Evolutionary conservation across 352 stramenopile species (phyloP).

Genomic region (Pythium apleroticum): DNA sequence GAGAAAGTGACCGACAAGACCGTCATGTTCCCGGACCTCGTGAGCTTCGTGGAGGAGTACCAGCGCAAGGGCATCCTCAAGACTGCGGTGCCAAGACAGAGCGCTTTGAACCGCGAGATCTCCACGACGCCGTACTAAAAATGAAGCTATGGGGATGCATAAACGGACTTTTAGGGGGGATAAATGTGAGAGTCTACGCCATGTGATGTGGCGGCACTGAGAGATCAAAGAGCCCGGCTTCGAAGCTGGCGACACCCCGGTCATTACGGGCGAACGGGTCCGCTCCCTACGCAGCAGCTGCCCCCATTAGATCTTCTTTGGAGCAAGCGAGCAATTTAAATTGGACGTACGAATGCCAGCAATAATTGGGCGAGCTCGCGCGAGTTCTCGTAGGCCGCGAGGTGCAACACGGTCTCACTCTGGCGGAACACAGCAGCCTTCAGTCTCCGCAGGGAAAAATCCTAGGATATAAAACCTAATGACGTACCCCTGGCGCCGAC

Average conservation of each 20-base stretch:
- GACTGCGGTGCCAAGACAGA: constrained; percentile 44
- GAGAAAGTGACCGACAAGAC: constrained; percentile 53
- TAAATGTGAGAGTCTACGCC: constrained; percentile 24
- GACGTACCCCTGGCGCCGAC: constrained; percentile 29
- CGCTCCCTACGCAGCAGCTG: constrained; percentile 24
- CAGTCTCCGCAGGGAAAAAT: too few species aligned
- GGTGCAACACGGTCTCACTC: constrained; percentile 34
- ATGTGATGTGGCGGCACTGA: constrained; percentile 39
- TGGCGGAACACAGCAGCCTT: too few species aligned
- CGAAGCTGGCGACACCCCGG: constrained; percentile 32
- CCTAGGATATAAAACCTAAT: neutral
- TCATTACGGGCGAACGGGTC: constrained; percentile 38
- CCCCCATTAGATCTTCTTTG: neutral
- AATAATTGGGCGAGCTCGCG: constrained; percentile 35
- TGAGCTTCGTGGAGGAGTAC: constrained; percentile 77
- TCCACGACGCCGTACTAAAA: constrained; percentile 33
- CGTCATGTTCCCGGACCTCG: constrained; percentile 59
- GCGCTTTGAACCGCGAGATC: constrained; percentile 59
- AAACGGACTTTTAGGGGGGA: neutral
- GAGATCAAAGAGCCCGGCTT: constrained; percentile 39
- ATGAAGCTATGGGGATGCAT: too few species aligned
- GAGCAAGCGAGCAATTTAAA: neutral
- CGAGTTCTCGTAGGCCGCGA: constrained; percentile 36
- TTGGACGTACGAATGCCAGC: constrained; percentile 31
- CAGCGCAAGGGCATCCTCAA: constrained; percentile 66